Percentiles rank a stretch among this genome's conserved stretches.
Evolutionary conservation across 805 yeast species (phyloP).

Genomic region (Lipomyces yamanashiensis): DNA sequence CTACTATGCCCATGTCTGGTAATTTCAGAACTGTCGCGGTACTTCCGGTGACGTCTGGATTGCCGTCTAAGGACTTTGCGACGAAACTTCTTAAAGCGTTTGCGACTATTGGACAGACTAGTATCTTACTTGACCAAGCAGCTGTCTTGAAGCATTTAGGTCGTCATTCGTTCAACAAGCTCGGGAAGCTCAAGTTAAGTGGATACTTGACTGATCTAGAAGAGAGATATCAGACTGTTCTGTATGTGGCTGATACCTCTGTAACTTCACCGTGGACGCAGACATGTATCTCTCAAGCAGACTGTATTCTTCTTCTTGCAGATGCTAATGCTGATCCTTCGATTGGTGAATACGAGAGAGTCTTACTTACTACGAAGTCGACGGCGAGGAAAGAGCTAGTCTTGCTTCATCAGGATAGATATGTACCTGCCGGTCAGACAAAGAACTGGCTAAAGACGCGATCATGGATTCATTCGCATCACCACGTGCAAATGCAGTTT

Average conservation of each 20-base stretch:
- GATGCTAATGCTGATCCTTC: conserved; percentile 75
- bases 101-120: conserved; percentile 70
- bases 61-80: conserved; percentile 90
- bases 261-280: conserved; percentile 86
- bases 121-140: conserved; percentile 81
- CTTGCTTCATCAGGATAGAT: conserved; percentile 78
- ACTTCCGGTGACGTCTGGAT: conserved; percentile 74
- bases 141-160: conserved; percentile 81
- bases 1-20: conserved; percentile 34
- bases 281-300: conserved; percentile 93
- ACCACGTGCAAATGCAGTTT: conserved; percentile 77
- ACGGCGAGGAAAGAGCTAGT: conserved; percentile 88
- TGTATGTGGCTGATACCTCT: conserved; percentile 86
- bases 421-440: conserved; percentile 84
- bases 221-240: conserved; percentile 83
- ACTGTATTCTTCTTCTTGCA: conserved; percentile 86
- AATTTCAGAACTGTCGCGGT: conserved; percentile 81
- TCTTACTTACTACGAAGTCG: conserved; percentile 73
- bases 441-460: conserved; percentile 82
- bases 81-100: conserved; percentile 71
- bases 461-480: conserved; percentile 91
- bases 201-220: conserved; percentile 91
- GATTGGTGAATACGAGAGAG: conserved; percentile 83
- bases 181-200: conserved; percentile 81
- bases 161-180: conserved; percentile 86